Evolutionary conservation across 768 basidiomycete species (phyloP), one percentile per base, ranked within the genome.

Genomic region (Rubroboletus satanas): DNA sequence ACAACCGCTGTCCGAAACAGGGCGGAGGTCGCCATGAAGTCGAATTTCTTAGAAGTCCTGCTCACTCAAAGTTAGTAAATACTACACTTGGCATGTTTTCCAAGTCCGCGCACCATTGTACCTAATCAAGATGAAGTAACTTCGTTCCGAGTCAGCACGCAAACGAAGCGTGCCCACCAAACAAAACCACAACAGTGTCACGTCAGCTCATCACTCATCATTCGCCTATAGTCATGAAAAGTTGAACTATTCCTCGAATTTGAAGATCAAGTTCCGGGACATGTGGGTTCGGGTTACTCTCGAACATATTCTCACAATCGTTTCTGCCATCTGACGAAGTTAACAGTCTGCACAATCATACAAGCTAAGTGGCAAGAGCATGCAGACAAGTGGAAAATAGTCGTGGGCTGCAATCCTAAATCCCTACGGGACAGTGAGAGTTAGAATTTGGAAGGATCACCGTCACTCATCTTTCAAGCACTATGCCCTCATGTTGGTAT

Each of bases 61-160:
- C 17, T 31, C 44, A 2, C 5, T n/a, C 11, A 21, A 21, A 44
- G 15, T 28, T 21, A 21, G 21, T 21, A 21, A 1, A 21, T 21
- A 6, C 7, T 45, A 5, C 18, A 31, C 45, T 31, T 21, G 4
- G 7, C 48, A 26, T 14, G 29, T 48, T 57, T 62, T 54, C 12
- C 21, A 59, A 58, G 50, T 55, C 60, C 61, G 57, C 61, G 56
- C 39, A 21, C 36, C 5, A 1, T 10, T 14, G 3, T 6, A 26
- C 32, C 50, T 50, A 45, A 62, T 56, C 17, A 28, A 45, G 55
- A 39, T 44, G 36, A 49, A 29, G 36, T n/a, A 33, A 21, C 35
- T 32, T 59, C 33, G 23, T 41, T 33, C 29, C n/a, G 33, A 48
- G 26, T 37, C 35, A 37, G 23, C 35, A 21, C n/a, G n/a, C n/a